Percentiles rank a stretch among this genome's conserved stretches.
Conservation (phyloP, 148 eudicot species). For the Dianthus caryophyllus region DNA sequence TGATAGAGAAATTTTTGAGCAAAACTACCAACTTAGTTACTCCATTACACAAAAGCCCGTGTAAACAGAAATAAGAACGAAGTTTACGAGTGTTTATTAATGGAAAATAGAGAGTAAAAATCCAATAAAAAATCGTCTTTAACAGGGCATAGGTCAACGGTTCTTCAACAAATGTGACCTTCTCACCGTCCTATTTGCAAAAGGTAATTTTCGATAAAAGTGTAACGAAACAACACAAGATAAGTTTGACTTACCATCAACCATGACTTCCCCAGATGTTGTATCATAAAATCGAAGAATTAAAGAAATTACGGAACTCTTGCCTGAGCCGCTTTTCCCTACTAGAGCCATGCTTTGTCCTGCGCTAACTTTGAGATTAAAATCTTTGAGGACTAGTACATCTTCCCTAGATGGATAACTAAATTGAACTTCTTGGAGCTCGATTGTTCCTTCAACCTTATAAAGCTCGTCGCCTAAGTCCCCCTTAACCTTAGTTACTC, state of each 20-base stretch:
- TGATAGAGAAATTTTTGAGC: no score
- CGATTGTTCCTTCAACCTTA: conserved; percentile 41
- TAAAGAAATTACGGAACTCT: conserved; percentile 60
- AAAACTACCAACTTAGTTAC: no score
- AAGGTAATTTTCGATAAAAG: neutral
- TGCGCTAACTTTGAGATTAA: conserved; percentile 43
- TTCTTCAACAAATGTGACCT: neutral
- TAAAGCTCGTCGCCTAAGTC: conserved; percentile 26
- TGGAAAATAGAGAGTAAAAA: no score
- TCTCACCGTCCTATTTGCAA: no score
- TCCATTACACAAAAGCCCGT: no score
- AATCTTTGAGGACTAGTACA: conserved; percentile 36
- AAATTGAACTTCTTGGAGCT: conserved; percentile 46
- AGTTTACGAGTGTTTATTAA: no score
- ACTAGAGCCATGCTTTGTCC: conserved; percentile 58
- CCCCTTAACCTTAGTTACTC: conserved; percentile 51
- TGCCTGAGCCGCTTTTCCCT: conserved; percentile 71
- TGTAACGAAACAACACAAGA: neutral
- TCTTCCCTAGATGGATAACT: conserved; percentile 54
- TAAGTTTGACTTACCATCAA: conserved; percentile 58
- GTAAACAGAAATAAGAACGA: no score
- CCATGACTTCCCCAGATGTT: conserved; percentile 56
- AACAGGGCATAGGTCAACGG: no score
- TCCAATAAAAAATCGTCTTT: no score
- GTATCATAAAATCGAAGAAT: conserved; percentile 59